Percentiles rank a stretch among this genome's conserved stretches.
Conservation (phyloP, 2,329 filamentous ascomycete genomes). For the Calonectria pseudoturangicola region DNA sequence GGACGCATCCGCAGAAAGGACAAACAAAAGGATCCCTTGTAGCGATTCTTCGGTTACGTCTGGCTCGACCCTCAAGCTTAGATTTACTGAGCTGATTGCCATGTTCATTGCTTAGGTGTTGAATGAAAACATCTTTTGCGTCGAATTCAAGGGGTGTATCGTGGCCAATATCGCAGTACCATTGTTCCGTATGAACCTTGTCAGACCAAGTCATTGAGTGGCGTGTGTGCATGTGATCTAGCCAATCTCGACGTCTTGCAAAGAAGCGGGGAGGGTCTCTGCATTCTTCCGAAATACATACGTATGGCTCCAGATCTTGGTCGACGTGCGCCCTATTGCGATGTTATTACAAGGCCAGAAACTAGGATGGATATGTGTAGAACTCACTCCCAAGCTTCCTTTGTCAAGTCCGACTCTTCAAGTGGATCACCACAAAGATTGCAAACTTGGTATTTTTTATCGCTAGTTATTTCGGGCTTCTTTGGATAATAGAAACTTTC, state of each 20-base stretch:
- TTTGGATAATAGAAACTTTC: background rate
- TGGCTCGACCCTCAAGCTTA: background rate
- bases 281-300: slow-evolving; percentile 14
- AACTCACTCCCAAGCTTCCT: background rate
- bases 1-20: background rate
- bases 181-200: background rate
- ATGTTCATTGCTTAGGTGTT: background rate
- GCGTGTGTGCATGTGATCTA: slow-evolving; percentile 13
- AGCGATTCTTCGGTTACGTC: background rate
- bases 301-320: slow-evolving; percentile 11
- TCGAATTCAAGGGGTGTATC: background rate
- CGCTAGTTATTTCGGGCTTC: background rate
- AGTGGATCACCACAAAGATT: background rate
- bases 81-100: background rate
- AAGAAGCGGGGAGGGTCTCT: background rate
- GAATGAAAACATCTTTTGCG: background rate
- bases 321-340: background rate
- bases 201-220: slow-evolving; percentile 8
- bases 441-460: background rate
- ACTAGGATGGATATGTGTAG: background rate
- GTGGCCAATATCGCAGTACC: background rate
- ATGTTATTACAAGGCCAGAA: background rate
- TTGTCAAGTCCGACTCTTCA: background rate
- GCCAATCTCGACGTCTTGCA: background rate
- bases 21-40: background rate